Evolutionary conservation across 352 stramenopile genomes (phyloP).

Genomic region (Pythium brachiatum): DNA sequence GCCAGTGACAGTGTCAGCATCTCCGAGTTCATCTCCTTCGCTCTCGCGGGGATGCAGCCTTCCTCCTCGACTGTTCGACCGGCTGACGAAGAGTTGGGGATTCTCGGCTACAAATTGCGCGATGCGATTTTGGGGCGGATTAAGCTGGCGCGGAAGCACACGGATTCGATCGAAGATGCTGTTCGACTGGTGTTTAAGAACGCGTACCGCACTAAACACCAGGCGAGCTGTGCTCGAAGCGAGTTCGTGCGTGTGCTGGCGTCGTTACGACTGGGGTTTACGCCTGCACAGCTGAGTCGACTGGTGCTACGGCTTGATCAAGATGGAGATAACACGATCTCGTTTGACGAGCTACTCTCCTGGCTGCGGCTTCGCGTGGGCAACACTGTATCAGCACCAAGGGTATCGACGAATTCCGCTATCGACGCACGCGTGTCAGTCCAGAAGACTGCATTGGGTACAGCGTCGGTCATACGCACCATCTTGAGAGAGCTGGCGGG

Average conservation of each 20-base stretch:
- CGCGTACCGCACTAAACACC: constrained; percentile 34
- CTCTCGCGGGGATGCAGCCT: constrained; percentile 30
- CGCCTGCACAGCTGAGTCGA: constrained; percentile 43
- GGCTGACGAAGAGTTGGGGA: constrained; percentile 39
- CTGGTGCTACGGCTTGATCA: constrained; percentile 55
- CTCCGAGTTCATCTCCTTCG: constrained; percentile 74
- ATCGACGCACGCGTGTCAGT: not conserved
- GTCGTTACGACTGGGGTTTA: constrained; percentile 41
- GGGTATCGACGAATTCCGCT: not conserved
- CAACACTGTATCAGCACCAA: not conserved
- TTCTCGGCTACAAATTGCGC: constrained; percentile 47
- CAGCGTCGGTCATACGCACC: not conserved
- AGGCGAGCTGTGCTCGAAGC: constrained; percentile 23
- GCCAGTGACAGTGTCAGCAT: constrained; percentile 47
- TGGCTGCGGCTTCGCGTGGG: constrained; percentile 48
- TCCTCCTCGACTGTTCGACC: not conserved
- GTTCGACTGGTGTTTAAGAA: constrained; percentile 50
- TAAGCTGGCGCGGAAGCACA: constrained; percentile 31
- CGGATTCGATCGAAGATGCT: constrained; percentile 45
- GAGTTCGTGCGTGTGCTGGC: constrained; percentile 42
- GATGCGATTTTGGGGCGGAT: constrained; percentile 44
- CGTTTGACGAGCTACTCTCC: constrained; percentile 63
- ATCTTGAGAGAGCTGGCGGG: constrained; percentile 9
- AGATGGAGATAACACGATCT: constrained; percentile 51
- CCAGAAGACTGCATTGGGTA: not conserved